Evolutionary conservation across 2,329 filamentous ascomycete species (phyloP).

Genomic region (Elsinoe perseae): DNA sequence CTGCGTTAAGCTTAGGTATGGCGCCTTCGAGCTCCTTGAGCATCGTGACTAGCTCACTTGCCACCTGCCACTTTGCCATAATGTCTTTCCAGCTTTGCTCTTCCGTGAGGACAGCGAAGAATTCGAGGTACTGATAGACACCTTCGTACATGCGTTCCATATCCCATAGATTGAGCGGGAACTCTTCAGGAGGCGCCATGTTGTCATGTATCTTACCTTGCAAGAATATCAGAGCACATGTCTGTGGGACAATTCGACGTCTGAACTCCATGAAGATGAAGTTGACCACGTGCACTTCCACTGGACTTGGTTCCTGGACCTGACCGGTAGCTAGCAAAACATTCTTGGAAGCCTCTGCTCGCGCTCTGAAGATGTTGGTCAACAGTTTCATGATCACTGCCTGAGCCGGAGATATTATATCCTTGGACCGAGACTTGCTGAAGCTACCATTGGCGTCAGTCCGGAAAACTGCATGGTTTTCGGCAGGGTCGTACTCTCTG

Average conservation of each 20-base stretch:
- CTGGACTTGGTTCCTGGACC: slow-evolving; percentile 24
- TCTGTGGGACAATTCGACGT: slow-evolving; percentile 86
- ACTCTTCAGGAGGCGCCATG: slow-evolving; percentile 70
- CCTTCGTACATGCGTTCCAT: slow-evolving; percentile 96
- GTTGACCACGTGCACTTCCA: slow-evolving; percentile 63
- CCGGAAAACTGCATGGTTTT: slow-evolving; percentile 21
- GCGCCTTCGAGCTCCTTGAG: slow-evolving; percentile 81
- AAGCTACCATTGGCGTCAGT: slow-evolving; percentile 14
- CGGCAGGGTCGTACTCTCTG: slow-evolving; percentile 46
- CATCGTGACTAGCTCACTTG: slow-evolving; percentile 79
- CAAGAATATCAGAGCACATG: slow-evolving; percentile 85
- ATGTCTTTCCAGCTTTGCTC: slow-evolving; percentile 74
- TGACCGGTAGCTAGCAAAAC: slow-evolving; percentile 8
- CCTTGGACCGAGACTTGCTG: slow-evolving; percentile 54
- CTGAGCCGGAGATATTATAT: slow-evolving; percentile 92
- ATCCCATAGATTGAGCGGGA: slow-evolving; percentile 92
- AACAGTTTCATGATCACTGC: slow-evolving; percentile 86
- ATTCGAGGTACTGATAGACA: slow-evolving; percentile 87
- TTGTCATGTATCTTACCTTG: slow-evolving; percentile 82
- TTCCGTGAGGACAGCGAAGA: slow-evolving; percentile 82
- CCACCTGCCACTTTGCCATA: slow-evolving; percentile 84
- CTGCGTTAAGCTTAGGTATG: slow-evolving; percentile 67
- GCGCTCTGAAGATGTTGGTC: slow-evolving; percentile 74
- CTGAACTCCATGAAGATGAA: slow-evolving; percentile 92
- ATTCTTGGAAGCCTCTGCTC: slow-evolving; percentile 36